Evolutionary conservation across 805 yeast species (phyloP).

Genomic region (Cyberlindnera bimundalis): DNA sequence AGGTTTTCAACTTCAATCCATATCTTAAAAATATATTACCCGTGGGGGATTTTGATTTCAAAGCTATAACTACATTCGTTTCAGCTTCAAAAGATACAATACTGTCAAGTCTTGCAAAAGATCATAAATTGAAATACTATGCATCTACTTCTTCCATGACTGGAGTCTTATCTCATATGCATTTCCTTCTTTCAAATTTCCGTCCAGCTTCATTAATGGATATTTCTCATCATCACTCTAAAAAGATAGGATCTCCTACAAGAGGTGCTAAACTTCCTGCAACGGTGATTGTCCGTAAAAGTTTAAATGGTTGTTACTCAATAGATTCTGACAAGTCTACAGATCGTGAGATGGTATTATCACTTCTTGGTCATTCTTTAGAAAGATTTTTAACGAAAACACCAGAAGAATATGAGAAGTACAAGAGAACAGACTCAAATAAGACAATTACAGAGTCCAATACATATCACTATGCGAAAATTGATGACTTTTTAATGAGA

Average conservation of each 20-base stretch:
- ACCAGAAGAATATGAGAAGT: conserved; percentile 46
- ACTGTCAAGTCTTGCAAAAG: conserved; percentile 46
- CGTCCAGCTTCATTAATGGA: conserved; percentile 48
- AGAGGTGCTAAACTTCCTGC: conserved; percentile 49
- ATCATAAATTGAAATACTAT: conserved; percentile 38
- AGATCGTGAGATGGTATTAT: conserved; percentile 63
- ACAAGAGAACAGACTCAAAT: conserved; percentile 17
- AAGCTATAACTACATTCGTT: conserved; percentile 51
- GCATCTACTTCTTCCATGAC: conserved; percentile 93
- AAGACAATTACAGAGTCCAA: conserved; percentile 22
- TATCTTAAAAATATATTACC: conserved; percentile 56
- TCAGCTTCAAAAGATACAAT: conserved; percentile 63
- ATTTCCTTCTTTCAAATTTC: conserved; percentile 60
- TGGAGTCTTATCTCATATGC: conserved; percentile 66
- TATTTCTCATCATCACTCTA: conserved; percentile 44
- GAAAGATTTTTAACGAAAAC: conserved; percentile 71
- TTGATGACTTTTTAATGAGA: conserved; percentile 71
- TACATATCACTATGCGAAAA: conserved; percentile 70
- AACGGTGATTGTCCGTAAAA: conserved; percentile 51
- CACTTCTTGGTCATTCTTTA: conserved; percentile 73
- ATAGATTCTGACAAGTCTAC: conserved; percentile 68
- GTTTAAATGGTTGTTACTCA: conserved; percentile 42
- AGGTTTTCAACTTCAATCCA: conserved; percentile 66
- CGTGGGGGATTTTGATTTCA: conserved; percentile 63
- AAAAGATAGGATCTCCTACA: conserved; percentile 35